phyloP scores from a whole-genome alignment of 345 rosid genomes.

The Pseudoturritis turrita region DNA sequence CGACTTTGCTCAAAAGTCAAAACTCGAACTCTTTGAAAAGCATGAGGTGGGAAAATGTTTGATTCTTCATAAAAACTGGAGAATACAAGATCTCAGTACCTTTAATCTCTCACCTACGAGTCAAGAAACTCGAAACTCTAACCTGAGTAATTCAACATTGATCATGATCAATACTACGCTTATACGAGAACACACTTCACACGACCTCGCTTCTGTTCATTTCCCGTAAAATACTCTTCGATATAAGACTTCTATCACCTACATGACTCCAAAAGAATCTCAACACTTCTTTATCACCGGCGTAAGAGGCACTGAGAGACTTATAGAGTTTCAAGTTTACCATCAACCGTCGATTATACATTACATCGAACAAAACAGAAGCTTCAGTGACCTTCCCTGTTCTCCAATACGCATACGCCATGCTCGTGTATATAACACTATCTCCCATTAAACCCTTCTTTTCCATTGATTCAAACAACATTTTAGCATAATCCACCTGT shows the following conservation, averaged over 20 bases:
- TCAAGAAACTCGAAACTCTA: not conserved
- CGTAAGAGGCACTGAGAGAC: conserved; percentile 58
- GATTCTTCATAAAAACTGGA: not conserved
- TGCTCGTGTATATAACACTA: conserved; percentile 55
- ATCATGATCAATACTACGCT: conserved; percentile 6
- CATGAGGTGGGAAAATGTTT: too few species aligned
- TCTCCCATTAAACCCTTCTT: conserved; percentile 67
- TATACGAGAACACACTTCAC: not conserved
- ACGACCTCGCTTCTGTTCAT: conserved; percentile 25
- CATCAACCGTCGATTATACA: conserved; percentile 75
- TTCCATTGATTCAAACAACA: conserved; percentile 50
- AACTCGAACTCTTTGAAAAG: too few species aligned
- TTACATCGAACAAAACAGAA: conserved; percentile 55
- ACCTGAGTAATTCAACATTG: not conserved
- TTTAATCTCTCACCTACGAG: not conserved
- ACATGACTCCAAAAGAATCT: conserved; percentile 71
- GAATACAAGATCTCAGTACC: not conserved
- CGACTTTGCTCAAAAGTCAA: too few species aligned
- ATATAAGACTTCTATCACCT: conserved; percentile 55
- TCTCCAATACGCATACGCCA: conserved; percentile 83
- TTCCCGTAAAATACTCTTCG: conserved; percentile 58
- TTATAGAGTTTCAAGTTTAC: conserved; percentile 61
- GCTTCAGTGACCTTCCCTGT: conserved; percentile 51
- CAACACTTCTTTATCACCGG: conserved; percentile 44
- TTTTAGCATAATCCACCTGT: conserved; percentile 58